Evolutionary conservation across 73 alveolate species (phyloP).

Genomic region (Uronychia binucleata): DNA sequence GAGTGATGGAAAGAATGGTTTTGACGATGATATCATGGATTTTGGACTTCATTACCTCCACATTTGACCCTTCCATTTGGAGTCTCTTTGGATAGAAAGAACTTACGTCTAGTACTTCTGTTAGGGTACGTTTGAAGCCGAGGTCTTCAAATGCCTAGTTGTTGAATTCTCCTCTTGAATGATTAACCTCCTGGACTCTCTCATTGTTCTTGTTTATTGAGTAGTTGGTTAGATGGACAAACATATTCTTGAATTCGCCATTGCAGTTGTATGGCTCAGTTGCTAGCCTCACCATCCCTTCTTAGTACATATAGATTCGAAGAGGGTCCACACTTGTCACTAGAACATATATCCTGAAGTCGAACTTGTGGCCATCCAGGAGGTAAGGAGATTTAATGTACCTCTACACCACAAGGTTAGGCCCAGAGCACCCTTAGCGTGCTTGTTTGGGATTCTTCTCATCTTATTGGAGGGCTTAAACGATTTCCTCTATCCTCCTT

Average conservation of each 20-base stretch:
- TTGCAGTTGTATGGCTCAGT: slow-evolving; percentile 43
- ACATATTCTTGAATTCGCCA: slow-evolving; percentile 10
- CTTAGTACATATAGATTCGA: slow-evolving; percentile 45
- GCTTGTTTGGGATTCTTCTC: not conserved
- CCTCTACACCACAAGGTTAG: slow-evolving; percentile 63
- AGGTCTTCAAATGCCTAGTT: slow-evolving; percentile 35
- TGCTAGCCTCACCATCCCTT: slow-evolving; percentile 74
- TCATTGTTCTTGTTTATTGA: slow-evolving; percentile 38
- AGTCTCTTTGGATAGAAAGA: slow-evolving; percentile 10
- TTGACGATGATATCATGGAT: slow-evolving; percentile 68
- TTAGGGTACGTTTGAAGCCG: slow-evolving; percentile 35
- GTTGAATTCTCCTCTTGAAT: not conserved
- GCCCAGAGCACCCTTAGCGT: not conserved
- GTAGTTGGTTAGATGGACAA: slow-evolving; percentile 44
- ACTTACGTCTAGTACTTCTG: slow-evolving; percentile 13
- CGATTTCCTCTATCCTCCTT: slow-evolving; percentile 7
- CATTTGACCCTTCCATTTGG: slow-evolving; percentile 38
- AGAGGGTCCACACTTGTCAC: slow-evolving; percentile 72
- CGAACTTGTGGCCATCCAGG: slow-evolving; percentile 89
- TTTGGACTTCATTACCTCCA: slow-evolving; percentile 15
- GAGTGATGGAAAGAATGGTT: slow-evolving; percentile 53
- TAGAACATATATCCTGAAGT: slow-evolving; percentile 84
- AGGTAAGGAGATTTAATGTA: slow-evolving; percentile 83
- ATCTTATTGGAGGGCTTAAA: slow-evolving; percentile 15
- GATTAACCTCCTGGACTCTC: slow-evolving; percentile 21